Conservation (phyloP, 208 protist genomes). For the Trypanosoma boissoni region DNA sequence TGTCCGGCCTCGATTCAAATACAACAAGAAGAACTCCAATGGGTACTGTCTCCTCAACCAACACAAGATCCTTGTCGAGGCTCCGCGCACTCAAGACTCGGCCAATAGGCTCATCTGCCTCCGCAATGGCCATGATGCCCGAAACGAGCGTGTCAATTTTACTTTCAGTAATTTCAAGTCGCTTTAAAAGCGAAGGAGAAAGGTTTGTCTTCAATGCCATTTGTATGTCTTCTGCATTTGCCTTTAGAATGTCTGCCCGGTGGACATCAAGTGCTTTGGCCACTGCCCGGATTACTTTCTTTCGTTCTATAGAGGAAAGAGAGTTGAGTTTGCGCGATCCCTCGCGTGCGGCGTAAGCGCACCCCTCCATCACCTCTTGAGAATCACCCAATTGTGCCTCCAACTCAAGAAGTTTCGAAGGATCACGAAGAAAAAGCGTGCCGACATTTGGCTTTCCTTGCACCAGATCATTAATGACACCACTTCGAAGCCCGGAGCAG, state of each 20-base stretch:
- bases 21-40: constrained; percentile 93
- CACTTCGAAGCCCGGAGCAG: constrained; percentile 25
- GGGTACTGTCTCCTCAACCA: constrained; percentile 74
- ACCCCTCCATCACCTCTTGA: constrained; percentile 16
- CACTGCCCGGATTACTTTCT: constrained; percentile 49
- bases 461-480: constrained; percentile 20
- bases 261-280: constrained; percentile 45
- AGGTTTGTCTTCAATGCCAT: constrained; percentile 35
- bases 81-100: constrained; percentile 42
- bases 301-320: constrained; percentile 29
- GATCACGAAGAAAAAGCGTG: constrained; percentile 23
- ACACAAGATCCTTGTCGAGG: constrained; percentile 68
- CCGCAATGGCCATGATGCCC: constrained; percentile 49
- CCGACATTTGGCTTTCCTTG: constrained; percentile 26
- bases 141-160: constrained; percentile 59
- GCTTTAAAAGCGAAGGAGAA: constrained; percentile 36
- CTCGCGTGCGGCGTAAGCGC: constrained; percentile 61
- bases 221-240: constrained; percentile 72
- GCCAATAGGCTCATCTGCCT: constrained; percentile 48
- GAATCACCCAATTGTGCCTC: constrained; percentile 23
- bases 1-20: constrained; percentile 93
- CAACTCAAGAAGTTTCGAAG: constrained; percentile 20
- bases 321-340: constrained; percentile 37
- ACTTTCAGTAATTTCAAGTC: constrained; percentile 53
- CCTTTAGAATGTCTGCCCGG: constrained; percentile 46